Evolutionary conservation across 352 stramenopile species (phyloP).

Genomic region (Phytophthora capsici): DNA sequence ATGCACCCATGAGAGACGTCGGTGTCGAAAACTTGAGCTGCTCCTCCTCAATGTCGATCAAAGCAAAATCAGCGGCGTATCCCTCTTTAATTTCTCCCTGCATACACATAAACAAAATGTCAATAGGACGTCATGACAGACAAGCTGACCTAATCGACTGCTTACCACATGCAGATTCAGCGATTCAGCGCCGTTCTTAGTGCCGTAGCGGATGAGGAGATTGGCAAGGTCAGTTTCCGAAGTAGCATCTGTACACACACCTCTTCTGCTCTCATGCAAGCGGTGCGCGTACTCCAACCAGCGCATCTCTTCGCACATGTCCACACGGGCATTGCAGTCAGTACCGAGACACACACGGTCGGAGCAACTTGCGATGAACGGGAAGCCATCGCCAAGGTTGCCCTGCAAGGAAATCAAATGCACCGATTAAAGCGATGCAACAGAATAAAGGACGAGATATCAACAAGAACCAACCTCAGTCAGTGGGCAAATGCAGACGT

Average conservation of each 20-base stretch:
- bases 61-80: slow-evolving; percentile 70
- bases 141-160: not conserved
- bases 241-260: slow-evolving; percentile 65
- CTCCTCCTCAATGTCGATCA: slow-evolving; percentile 74
- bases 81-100: slow-evolving; percentile 75
- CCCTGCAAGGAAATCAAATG: slow-evolving; percentile 36
- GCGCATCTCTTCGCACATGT: slow-evolving; percentile 87
- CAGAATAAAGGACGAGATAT: not conserved
- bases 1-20: slow-evolving; percentile 65
- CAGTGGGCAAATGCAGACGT: slow-evolving; percentile 79
- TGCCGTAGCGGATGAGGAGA: slow-evolving; percentile 73
- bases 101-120: slow-evolving; percentile 8
- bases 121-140: not conserved
- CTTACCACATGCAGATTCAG: slow-evolving; percentile 76
- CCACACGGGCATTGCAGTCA: slow-evolving; percentile 81
- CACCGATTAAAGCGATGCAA: not conserved
- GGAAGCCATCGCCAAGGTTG: slow-evolving; percentile 76
- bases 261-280: slow-evolving; percentile 66
- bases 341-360: slow-evolving; percentile 75
- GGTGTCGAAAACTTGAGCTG: slow-evolving; percentile 71
- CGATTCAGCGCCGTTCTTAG: slow-evolving; percentile 65
- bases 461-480: slow-evolving; percentile 48
- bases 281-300: slow-evolving; percentile 82
- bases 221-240: slow-evolving; percentile 64
- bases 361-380: slow-evolving; percentile 67